Base-by-base conservation (phyloP, 768 basidiomycete species). In the Floccularia luteovirens region DNA sequence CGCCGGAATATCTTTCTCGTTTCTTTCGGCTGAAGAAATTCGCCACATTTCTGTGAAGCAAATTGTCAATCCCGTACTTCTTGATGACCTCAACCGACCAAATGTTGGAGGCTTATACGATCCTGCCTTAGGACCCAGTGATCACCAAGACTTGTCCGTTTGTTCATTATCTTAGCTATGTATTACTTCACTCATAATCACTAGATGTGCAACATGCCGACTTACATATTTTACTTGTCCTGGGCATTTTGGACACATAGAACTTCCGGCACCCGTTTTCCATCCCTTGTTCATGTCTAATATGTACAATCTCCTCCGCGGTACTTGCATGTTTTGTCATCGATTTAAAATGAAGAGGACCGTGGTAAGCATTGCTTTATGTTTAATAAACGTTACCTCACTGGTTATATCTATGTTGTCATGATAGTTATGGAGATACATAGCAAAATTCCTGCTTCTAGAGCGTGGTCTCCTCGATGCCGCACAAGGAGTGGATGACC, bases 161-260 rank as follows among this genome's bases (percentile, higher is more conserved):
- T 34, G 27, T 10, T 30, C 14, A 31, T 25, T 42, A 24, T 41
- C 21, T 22, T 22, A 35, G 36, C 33, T 34, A 7, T 31, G 20
- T 31, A 27, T 32, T 5, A 40, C 45, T 52, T 37, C 52, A 46
- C 38, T 50, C 36, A 45, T 21, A 28, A 31, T 43, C 20, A 35
- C 17, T 56, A 99, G 94, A 44, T 99, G 96, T 59, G 70, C 85
- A 47, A 96, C 96, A 61, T 99, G 96, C 58, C 83, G 75, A 43
- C 75, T 96, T 52, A 88, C 80, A 34, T 94, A 91, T 55, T 98
- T 84, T 65, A 83, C 84, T 44, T 99, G 96, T 60, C 93, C 96
- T 1, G 96, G 96, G 13, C 96, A 99, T 61, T 99, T 86, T 63
- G 96, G 96, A 16, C 96, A 98, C 61, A 94, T 99, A 45, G 91